Evolutionary conservation across 148 eudicot species (phyloP).

Genomic region (Nyssa sinensis): DNA sequence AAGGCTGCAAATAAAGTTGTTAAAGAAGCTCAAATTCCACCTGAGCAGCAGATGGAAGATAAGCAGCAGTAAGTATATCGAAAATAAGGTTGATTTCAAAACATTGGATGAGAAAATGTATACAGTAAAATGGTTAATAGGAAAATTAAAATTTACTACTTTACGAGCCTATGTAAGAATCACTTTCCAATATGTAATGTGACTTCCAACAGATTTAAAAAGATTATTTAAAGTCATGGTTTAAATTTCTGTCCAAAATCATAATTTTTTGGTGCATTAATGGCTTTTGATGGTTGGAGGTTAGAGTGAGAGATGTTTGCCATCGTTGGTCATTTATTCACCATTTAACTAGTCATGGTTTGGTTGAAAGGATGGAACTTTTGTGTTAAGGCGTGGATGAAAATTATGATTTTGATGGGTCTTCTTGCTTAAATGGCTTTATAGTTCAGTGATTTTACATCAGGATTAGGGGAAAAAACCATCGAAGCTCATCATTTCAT

Average conservation of each 20-base stretch:
- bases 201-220: background rate
- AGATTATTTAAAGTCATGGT: background rate
- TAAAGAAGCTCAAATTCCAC: constrained; percentile 59
- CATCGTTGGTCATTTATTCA: background rate
- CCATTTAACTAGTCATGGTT: background rate
- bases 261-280: background rate
- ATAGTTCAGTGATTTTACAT: background rate
- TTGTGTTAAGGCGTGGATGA: background rate
- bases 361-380: background rate
- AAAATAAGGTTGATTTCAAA: constrained; percentile 11
- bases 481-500: background rate
- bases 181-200: background rate
- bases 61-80: constrained; percentile 40
- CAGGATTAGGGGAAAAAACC: background rate
- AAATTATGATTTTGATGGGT: background rate
- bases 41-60: constrained; percentile 79
- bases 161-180: background rate
- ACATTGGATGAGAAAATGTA: background rate
- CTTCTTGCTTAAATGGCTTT: background rate
- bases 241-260: background rate
- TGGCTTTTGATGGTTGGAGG: background rate
- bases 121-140: no score
- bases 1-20: constrained; percentile 39
- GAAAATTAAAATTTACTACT: background rate
- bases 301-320: background rate